Base-by-base conservation (phyloP, 176 grass and related monocot genomes). In the Typha latifolia region DNA sequence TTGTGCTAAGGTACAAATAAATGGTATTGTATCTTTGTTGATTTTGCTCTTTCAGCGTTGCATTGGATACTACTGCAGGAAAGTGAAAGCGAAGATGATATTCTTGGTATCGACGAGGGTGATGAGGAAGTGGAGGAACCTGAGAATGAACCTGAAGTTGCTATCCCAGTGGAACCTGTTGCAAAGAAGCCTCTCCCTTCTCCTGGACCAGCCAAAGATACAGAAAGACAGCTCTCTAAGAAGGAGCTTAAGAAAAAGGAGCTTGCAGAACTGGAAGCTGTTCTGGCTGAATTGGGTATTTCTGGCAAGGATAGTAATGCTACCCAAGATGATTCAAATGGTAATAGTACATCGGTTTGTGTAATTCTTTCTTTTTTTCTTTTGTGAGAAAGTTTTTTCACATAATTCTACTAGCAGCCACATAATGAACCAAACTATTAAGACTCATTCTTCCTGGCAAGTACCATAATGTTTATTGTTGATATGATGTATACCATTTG, bases 221-320 rank as follows among this genome's bases (percentile, higher is more conserved):
- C 89, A 12, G 94, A 97, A 77, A 86, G 94, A 26, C 94, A 97
- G 61, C 83, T 97, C 4, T 97, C 94, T 66, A 97, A 97, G 49
- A 97, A 97, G 73, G 94, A 97, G 67, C 84, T 97, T 68, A 97
- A 97, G 80, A 97, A 92, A 80, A 97, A 97, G 78, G 94, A 92
- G 68, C 49, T 97, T 16, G 94, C 85, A 23, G 94, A 97, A 78
- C 89, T 97, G 51, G 94, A 97, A 82, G 89, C 94, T 19, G 88
- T 97, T 57, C 75, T 97, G 52, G 81, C 83, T 73, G 94, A 97
- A 72, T 70, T 97, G 72, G 94, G 94, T 49, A 75, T 97, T 75
- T 75, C 85, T 75, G 76, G 61, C 20, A 81, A 86, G 56, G 62
- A 71, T 64, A 78, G 67, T 16, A 81, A 86, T 48, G 47, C 50